phyloP scores from a whole-genome alignment of 2,329 filamentous ascomycete species.

The Penicillium palitans region DNA sequence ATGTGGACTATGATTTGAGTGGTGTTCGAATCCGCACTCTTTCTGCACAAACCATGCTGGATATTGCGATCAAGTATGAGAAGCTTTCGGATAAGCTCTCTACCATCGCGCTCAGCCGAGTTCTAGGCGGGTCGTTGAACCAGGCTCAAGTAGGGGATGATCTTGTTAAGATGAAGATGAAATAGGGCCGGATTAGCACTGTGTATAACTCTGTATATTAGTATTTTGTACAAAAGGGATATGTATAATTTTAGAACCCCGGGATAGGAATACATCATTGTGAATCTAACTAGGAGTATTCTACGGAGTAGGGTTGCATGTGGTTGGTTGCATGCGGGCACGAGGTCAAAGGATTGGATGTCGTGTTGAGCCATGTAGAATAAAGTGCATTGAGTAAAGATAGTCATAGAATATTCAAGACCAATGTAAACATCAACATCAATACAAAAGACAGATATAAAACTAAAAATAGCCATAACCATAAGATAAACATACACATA shows the following conservation, averaged over 20 bases:
- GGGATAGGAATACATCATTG: background rate
- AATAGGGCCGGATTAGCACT: background rate
- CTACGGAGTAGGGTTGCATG: background rate
- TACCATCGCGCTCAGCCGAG: constrained; percentile 26
- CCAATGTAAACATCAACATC: background rate
- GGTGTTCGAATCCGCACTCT: constrained; percentile 34
- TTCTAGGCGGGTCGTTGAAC: constrained; percentile 34
- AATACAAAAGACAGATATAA: background rate
- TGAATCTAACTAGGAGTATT: background rate
- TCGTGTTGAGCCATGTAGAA: background rate
- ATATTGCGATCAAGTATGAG: constrained; percentile 41
- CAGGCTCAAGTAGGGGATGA: constrained; percentile 23
- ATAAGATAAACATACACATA: too few species aligned
- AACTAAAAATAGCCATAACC: background rate
- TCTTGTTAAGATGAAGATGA: background rate
- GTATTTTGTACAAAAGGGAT: background rate
- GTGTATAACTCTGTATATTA: background rate
- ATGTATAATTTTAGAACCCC: background rate
- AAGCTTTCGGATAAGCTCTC: constrained; percentile 28
- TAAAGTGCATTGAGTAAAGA: background rate
- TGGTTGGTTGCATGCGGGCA: constrained; percentile 6
- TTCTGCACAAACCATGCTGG: constrained; percentile 34
- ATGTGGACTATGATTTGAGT: constrained; percentile 38
- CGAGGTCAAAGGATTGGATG: constrained; percentile 19
- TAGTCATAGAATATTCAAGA: background rate